Evolutionary conservation across 2,329 filamentous ascomycete genomes (phyloP), one percentile per base, ranked within the genome.

Genomic region (Microcera coccophila): DNA sequence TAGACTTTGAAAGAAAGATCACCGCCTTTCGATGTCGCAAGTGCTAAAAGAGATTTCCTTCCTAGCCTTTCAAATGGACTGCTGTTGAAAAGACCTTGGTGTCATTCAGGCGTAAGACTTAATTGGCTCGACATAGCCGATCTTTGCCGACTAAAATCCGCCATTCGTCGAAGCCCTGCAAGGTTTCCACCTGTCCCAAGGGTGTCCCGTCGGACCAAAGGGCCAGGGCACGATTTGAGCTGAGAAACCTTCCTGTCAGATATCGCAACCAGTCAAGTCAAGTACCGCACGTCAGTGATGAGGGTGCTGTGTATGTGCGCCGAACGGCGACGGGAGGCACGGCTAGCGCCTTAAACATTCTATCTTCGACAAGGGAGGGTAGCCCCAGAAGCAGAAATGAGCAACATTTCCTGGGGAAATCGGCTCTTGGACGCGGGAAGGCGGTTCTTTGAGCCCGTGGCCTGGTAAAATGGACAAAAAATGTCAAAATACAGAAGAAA

Each of bases 81-180:
- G 29, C 29, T 15, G 8, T 32, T 32, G n/a, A n/a, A n/a, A n/a
- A n/a, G n/a, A n/a, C 24, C 8, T 17, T 32, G 29, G 29, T 8
- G 8, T 8, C 15, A 8, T 15, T 28, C 24, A 9, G 24, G 14
- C 9, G 24, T 28, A 32, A 32, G 7, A 8, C n/a, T 32, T 32
- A n/a, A 8, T n/a, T n/a, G 15, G 29, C 12, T 32, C 29, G 29
- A 8, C 42, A 48, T 54, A 54, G 38, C 54, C 54, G 54, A 57
- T 50, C 45, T 33, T 53, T 54, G 43, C 54, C 54, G 54, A 57
- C 31, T 54, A 57, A 49, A 53, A 52, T 45, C 54, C 54, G 42
- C 18, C 11, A 57, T 54, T 57, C 52, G 54, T 12, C 16, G 28
- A 35, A n/a, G 0, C 7, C 15, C 14, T 33, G 29, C 34, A 28